Percentiles rank a stretch among this genome's conserved stretches.
Evolutionary conservation across 1,284 basidiomycete genomes (phyloP).

Genomic region (Austroboletus rostrupii): DNA sequence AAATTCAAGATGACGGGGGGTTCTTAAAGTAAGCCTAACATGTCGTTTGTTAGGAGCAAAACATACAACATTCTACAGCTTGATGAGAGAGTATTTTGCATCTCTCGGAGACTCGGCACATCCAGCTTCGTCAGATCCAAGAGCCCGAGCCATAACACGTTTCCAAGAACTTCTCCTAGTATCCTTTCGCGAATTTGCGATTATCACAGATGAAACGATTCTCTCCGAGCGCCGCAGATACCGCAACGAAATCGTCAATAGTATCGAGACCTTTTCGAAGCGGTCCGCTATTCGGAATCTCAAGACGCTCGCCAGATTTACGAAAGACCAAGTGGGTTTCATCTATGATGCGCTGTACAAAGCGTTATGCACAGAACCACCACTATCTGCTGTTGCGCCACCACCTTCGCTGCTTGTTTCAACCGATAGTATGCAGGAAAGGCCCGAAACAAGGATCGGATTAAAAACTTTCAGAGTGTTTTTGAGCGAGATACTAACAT

Average conservation of each 20-base stretch:
- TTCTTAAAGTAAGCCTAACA: constrained; percentile 77
- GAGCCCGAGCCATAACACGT: constrained; percentile 90
- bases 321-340: constrained; percentile 85
- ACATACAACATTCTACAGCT: constrained; percentile 38
- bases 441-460: constrained; percentile 87
- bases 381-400: constrained; percentile 46
- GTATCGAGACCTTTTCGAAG: constrained; percentile 94
- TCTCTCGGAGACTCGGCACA: constrained; percentile 94
- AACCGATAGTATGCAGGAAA: constrained; percentile 63
- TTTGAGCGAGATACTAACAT: constrained; percentile 89
- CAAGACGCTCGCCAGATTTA: constrained; percentile 76
- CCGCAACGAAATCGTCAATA: constrained; percentile 87
- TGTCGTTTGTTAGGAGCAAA: background rate
- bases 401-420: constrained; percentile 50
- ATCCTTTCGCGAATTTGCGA: constrained; percentile 95
- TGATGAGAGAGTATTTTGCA: constrained; percentile 93
- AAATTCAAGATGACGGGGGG: constrained; percentile 95
- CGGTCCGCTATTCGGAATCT: constrained; percentile 92
- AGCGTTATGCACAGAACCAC: constrained; percentile 77
- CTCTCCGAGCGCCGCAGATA: constrained; percentile 82
- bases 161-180: constrained; percentile 97
- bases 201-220: constrained; percentile 96
- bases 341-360: constrained; percentile 91
- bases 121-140: constrained; percentile 84
- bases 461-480: constrained; percentile 87